Percentiles rank a stretch among this genome's conserved stretches.
phyloP scores from a whole-genome alignment of 768 basidiomycete genomes.

The Paxillus rubicundulus region DNA sequence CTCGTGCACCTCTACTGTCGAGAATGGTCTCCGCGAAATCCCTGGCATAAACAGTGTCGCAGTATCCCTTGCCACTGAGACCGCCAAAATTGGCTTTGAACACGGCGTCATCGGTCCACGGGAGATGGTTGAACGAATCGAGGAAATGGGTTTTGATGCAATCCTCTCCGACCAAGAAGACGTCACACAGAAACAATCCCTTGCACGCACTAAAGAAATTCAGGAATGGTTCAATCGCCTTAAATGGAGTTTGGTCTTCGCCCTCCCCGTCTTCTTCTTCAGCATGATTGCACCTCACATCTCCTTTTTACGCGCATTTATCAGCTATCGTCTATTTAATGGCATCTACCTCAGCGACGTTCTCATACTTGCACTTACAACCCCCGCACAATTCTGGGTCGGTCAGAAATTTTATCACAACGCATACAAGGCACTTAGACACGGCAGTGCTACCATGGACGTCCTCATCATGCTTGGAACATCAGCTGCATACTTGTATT shows the following conservation, averaged over 20 bases:
- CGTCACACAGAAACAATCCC: constrained; percentile 79
- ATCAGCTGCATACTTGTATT: constrained; percentile 91
- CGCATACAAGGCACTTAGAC: constrained; percentile 89
- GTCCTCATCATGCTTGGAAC: constrained; percentile 96
- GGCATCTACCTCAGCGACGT: constrained; percentile 84
- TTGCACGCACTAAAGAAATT: constrained; percentile 88
- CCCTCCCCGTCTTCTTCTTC: constrained; percentile 91
- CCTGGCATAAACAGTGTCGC: constrained; percentile 74
- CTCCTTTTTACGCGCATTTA: constrained; percentile 52
- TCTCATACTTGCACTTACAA: constrained; percentile 70
- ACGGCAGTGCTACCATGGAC: constrained; percentile 94
- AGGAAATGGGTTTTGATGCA: constrained; percentile 89
- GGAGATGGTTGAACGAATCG: constrained; percentile 85
- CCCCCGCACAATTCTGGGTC: constrained; percentile 92
- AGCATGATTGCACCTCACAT: constrained; percentile 80
- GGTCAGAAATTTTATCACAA: constrained; percentile 84
- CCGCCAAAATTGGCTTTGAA: constrained; percentile 75
- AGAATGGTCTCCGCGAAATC: constrained; percentile 60
- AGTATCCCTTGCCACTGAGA: constrained; percentile 74
- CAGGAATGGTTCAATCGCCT: constrained; percentile 85
- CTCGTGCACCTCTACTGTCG: constrained; percentile 75
- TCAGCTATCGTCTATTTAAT: constrained; percentile 49
- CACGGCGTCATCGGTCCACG: constrained; percentile 68
- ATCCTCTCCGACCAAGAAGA: constrained; percentile 79
- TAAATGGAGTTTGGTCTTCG: constrained; percentile 70